Evolutionary conservation across 768 basidiomycete species (phyloP), one percentile per base, ranked within the genome.

Genomic region (Gyrodon lividus): DNA sequence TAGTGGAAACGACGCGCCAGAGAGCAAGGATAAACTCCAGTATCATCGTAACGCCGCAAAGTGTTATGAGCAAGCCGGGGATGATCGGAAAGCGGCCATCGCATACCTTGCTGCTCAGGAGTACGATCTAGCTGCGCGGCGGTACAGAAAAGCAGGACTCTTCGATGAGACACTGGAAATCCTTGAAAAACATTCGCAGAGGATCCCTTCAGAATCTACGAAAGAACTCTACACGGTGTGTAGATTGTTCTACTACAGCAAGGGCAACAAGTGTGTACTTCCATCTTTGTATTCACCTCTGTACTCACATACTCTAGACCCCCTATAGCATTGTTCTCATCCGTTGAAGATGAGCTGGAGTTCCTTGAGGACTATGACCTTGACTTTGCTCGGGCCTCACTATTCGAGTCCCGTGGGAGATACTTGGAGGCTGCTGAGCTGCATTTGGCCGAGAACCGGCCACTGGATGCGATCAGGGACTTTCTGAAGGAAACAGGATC

Each of bases 341-440:
- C 74, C 0, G 65, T 73, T 0, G 78, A 86, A 19, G 80, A 83
- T 19, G 72, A 73, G 17, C 55, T 84, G n/a, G 75, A 77, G 33
- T 88, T 81, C 51, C 70, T 83, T 16, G 77, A 83, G 48, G 74
- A 80, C 4, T 73, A 74, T 39, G 77, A 77, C 31, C 65, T 87
- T 6, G 78, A 82, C 55, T 52, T 71, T 12, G 75, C 79, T 6
- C 79, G 72, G 6, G 77, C 77, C 0, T 62, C 66, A 0, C 56
- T 86, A 7, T 68, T 84, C 12, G 70, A 72, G 24, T 64, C 67
- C 4, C 68, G 75, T 10, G 75, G 73, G 13, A 70, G 72, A 53
- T 72, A 65, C 40, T 47, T 56, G 1, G 79, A 84, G 30, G 84
- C 84, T 0, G 82, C 82, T 1, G 71, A 78, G 17, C 58, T 83